These are phyloP conservation scores for Paraphoma chrysanthemicola DNA, from an alignment of 2,329 filamentous ascomycete genomes.

Conservation along the genomic window DNA sequence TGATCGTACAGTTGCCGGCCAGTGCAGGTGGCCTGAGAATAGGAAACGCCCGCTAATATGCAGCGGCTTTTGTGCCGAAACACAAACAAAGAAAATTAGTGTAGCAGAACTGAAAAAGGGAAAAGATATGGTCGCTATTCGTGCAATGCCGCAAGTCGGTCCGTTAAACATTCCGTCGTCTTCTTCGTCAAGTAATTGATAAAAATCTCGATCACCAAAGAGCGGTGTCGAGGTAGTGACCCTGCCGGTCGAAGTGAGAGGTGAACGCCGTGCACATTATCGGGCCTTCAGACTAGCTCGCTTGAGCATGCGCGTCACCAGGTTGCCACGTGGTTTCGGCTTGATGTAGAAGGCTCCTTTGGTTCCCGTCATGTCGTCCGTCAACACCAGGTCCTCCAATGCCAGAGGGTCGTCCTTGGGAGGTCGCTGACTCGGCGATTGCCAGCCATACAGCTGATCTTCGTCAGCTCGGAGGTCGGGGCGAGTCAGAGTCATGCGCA, in stretches of 20 bases:
- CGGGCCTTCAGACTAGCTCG: constrained; percentile 44
- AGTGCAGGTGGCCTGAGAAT: constrained; percentile 5
- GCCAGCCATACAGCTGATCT: constrained; percentile 75
- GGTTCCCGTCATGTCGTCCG: constrained; percentile 55
- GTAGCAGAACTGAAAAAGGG: neutral
- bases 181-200: neutral
- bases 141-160: constrained; percentile 2
- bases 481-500: constrained; percentile 93
- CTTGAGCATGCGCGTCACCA: constrained; percentile 46
- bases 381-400: constrained; percentile 60
- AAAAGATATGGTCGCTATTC: neutral
- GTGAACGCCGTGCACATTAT: constrained; percentile 5
- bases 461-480: constrained; percentile 83
- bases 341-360: constrained; percentile 56
- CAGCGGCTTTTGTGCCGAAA: constrained; percentile 10
- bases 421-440: constrained; percentile 41
- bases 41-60: constrained; percentile 36
- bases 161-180: neutral
- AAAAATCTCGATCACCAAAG: neutral
- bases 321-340: constrained; percentile 39
- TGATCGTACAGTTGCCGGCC: constrained; percentile 21
- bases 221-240: neutral
- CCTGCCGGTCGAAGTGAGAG: neutral
- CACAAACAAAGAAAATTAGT: neutral
- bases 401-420: constrained; percentile 60